Evolutionary conservation across 2,329 filamentous ascomycete genomes (phyloP), one percentile per base, ranked within the genome.

Genomic region (Aaosphaeria pasadenensis): DNA sequence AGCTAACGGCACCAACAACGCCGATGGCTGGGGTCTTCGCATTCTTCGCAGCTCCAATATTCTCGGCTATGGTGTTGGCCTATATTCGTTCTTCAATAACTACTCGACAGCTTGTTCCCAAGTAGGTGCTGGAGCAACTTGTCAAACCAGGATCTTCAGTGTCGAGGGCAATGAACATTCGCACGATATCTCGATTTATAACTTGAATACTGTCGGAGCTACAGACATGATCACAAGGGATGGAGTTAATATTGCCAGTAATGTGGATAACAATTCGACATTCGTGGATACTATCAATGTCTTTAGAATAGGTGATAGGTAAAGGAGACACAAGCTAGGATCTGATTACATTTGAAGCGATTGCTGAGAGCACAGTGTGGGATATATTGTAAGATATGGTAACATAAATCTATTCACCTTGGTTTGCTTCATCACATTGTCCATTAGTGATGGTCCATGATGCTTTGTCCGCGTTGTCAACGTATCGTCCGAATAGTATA

Each of bases 1-100:
- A 5, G 33, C 32, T 6, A 49, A 45, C 42, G 40, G 40, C 29
- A 49, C 51, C 1, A 52, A 59, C 44, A 72, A 73, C 2, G 74
- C 74, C 9, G 49, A 51, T 1, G 83, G 84, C 0, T 88, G 85
- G 84, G 86, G 82, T 1, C 70, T 89, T 30, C 77, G 85, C 6
- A 75, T 89, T 35, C 58, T 85, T 39, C 72, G 78, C 53, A 81
- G 77, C 33, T 71, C 70, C 41, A 76, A 80, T 59, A 68, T 88
- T 9, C 69, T 79, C 13, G 69, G 9, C 28, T 85, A 87, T 56
- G 84, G 85, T 6, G 80, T 79, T 0, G 86, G 86, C 0, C 59
- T 87, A 11, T 89, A 89, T 69, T 82, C 77, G 3, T 87, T 87
- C 74, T 88, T 86, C 63, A 76, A 80, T 63, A 82, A 86, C 66